Conservation (phyloP, 169 alveolate species). For the Eimeria necatrix region DNA sequence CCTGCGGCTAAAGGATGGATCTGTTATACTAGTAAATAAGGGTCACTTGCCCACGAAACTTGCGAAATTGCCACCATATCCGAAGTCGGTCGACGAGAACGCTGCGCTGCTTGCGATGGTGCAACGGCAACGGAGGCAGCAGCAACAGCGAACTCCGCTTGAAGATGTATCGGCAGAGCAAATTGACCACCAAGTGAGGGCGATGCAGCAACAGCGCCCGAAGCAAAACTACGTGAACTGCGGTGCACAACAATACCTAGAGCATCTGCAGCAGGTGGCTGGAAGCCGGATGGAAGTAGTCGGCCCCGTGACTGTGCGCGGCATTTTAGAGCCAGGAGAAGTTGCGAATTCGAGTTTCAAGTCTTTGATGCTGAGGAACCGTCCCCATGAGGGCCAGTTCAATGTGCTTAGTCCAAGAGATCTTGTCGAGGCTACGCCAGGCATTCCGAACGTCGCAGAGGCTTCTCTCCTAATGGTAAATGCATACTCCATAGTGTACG, state of each 20-base stretch:
- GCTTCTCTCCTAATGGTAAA: conserved; percentile 83
- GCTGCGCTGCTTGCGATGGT: neutral
- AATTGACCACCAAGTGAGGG: neutral
- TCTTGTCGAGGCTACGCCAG: conserved; percentile 84
- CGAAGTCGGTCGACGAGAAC: conserved; percentile 37
- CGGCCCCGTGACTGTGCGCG: conserved; percentile 91
- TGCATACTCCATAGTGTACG: conserved; percentile 89
- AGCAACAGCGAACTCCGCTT: neutral
- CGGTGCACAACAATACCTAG: conserved; percentile 60
- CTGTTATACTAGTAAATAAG: conserved; percentile 88
- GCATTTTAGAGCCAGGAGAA: conserved; percentile 90
- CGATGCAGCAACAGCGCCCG: conserved; percentile 34
- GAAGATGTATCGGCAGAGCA: neutral
- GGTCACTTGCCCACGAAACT: conserved; percentile 87
- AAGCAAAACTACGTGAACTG: conserved; percentile 32
- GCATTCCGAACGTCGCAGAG: conserved; percentile 79
- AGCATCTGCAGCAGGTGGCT: conserved; percentile 2
- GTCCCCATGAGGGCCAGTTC: conserved; percentile 82
- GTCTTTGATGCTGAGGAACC: conserved; percentile 55
- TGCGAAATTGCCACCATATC: conserved; percentile 72
- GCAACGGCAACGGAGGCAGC: conserved; percentile 56
- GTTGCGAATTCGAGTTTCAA: conserved; percentile 79
- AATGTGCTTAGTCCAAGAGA: conserved; percentile 86
- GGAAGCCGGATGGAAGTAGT: conserved; percentile 85
- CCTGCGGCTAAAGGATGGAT: conserved; percentile 89